Conservation (phyloP, 1,139 yeast genomes). For the Blastobotrys persicus region DNA sequence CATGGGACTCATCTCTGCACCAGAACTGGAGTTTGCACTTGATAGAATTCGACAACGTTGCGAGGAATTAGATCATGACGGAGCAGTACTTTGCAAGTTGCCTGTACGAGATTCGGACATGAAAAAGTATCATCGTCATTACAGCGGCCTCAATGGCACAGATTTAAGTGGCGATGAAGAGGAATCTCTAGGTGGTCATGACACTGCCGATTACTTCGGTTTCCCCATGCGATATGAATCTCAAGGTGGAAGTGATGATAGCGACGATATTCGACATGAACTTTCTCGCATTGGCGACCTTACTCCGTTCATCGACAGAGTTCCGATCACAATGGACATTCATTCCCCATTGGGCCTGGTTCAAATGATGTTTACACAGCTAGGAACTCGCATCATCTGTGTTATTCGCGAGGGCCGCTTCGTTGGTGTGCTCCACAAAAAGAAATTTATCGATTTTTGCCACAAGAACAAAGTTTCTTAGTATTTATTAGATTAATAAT, state of each 20-base stretch:
- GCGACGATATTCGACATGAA: slow-evolving; percentile 23
- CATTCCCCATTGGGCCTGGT: slow-evolving; percentile 54
- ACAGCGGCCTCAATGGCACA: slow-evolving; percentile 10
- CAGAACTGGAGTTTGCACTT: slow-evolving; percentile 53
- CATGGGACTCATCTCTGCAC: slow-evolving; percentile 51
- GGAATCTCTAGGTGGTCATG: not conserved
- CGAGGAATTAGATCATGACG: slow-evolving; percentile 25
- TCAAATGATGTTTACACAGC: slow-evolving; percentile 52
- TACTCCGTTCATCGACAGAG: slow-evolving; percentile 45
- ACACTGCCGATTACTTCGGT: not conserved
- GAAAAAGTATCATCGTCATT: slow-evolving; percentile 24
- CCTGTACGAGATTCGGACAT: slow-evolving; percentile 25
- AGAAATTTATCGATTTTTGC: slow-evolving; percentile 51
- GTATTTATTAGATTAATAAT: not conserved
- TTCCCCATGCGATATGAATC: slow-evolving; percentile 2
- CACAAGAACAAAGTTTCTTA: slow-evolving; percentile 13
- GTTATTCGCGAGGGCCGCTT: slow-evolving; percentile 50
- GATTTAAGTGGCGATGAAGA: not conserved
- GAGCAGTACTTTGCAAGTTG: slow-evolving; percentile 22
- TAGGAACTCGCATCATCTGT: slow-evolving; percentile 55
- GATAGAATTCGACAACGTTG: slow-evolving; percentile 46
- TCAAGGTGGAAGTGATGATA: slow-evolving; percentile 12
- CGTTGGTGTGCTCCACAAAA: slow-evolving; percentile 56
- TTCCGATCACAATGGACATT: slow-evolving; percentile 52
- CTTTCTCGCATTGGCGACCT: slow-evolving; percentile 42